Evolutionary conservation across 78 protist genomes (phyloP).

Genomic region (Dictyostelium intermedium): DNA sequence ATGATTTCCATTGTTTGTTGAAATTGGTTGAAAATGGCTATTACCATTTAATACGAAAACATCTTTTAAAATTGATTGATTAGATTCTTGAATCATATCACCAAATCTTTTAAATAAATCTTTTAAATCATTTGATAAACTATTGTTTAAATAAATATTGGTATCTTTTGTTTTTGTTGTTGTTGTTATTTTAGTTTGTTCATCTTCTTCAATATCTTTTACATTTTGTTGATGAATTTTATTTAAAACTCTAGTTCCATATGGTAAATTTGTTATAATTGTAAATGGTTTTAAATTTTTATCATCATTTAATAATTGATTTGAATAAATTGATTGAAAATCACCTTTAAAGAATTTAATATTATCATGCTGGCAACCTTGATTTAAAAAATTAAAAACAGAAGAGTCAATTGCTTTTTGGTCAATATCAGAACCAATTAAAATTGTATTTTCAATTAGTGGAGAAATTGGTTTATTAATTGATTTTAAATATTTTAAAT

Average conservation of each 20-base stretch:
- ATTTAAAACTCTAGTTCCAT: slow-evolving; percentile 34
- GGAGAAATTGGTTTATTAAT: neutral
- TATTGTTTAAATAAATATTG: neutral
- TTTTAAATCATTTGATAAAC: neutral
- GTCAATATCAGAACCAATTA: slow-evolving; percentile 57
- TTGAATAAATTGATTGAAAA: slow-evolving; percentile 1
- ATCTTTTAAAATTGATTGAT: neutral
- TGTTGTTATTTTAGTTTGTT: neutral
- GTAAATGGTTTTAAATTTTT: neutral
- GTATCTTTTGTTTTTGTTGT: neutral
- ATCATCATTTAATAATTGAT: neutral
- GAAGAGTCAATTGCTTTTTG: slow-evolving; percentile 20
- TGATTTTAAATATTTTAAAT: neutral
- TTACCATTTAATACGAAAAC: slow-evolving; percentile 52
- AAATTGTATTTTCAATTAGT: neutral
- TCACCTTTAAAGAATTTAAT: slow-evolving; percentile 7
- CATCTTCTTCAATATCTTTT: neutral
- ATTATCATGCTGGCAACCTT: neutral
- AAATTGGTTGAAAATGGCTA: slow-evolving; percentile 13
- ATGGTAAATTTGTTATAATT: slow-evolving; percentile 55
- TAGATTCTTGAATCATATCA: neutral
- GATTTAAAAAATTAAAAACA: neutral
- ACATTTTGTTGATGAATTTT: neutral
- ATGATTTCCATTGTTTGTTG: neutral
- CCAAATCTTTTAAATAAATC: slow-evolving; percentile 34